Conservation (phyloP, 129 eudicot species). For the Erigeron canadensis region DNA sequence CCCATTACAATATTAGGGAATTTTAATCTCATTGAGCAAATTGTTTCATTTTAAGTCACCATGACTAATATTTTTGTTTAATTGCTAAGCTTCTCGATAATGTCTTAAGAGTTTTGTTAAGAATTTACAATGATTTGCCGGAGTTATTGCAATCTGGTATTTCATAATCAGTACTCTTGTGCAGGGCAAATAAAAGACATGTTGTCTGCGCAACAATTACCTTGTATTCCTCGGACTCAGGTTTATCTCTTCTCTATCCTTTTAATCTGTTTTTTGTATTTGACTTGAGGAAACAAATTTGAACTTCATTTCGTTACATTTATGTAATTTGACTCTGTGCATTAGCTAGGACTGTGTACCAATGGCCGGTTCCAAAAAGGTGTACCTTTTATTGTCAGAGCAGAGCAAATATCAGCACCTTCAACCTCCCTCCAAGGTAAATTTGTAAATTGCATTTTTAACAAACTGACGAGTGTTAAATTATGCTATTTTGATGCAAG, state of each 20-base stretch:
- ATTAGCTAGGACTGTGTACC: slow-evolving; percentile 55
- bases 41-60: no score
- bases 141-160: slow-evolving; percentile 14
- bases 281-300: background rate
- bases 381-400: slow-evolving; percentile 45
- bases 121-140: background rate
- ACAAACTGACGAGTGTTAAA: background rate
- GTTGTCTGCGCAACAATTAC: slow-evolving; percentile 54
- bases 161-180: slow-evolving; percentile 14
- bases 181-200: slow-evolving; percentile 34
- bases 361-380: slow-evolving; percentile 43
- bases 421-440: slow-evolving; percentile 51
- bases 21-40: no score
- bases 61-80: background rate
- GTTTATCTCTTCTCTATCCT: slow-evolving; percentile 28
- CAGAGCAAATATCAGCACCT: slow-evolving; percentile 54
- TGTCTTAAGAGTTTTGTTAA: no score
- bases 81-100: no score
- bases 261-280: slow-evolving; percentile 9
- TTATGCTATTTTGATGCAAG: slow-evolving; percentile 3
- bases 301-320: slow-evolving; percentile 14
- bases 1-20: no score
- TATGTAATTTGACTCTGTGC: slow-evolving; percentile 32
- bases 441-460: slow-evolving; percentile 1
- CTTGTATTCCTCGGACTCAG: slow-evolving; percentile 45